Evolutionary conservation across 805 yeast genomes (phyloP), one percentile per base, ranked within the genome.

Genomic region (Lachancea sp.): DNA sequence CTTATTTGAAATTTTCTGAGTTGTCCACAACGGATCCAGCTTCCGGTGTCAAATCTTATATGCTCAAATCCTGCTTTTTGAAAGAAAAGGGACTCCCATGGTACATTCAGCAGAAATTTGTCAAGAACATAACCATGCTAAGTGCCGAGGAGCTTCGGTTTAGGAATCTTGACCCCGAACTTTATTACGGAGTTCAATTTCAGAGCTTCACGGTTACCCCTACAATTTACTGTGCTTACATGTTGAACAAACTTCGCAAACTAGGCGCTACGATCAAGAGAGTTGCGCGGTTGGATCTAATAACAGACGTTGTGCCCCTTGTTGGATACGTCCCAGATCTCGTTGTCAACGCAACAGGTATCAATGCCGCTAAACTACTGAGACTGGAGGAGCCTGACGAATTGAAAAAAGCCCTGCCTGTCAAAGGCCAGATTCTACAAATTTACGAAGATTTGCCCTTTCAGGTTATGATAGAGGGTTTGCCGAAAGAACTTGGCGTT

Each of bases 171-270:
- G 70, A 73, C 17, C 70, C 68, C 5, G 42, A 44, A 1, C 63
- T 59, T 0, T 51, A 60, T 17, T 63, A 53, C 1, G 87, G 85
- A 1, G 68, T 56, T 49, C 63, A 65, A 38, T 81, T 64, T 54
- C 73, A 72, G 33, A 74, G 85, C 0, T 73, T 81, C 35, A 78
- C 82, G 15, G 72, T 83, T 32, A 71, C 85, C 2, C 78, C 81
- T 2, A 73, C 78, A 1, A 68, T 73, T 20, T 83, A 83, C 55
- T 63, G 82, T 37, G 60, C 73, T 27, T 83, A 69, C 57, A 63
- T 83, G 34, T 61, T 75, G 27, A 69, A 71, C 38, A 69, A 72
- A 52, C 66, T 78, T 35, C 56, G 66, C 27, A 63, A 58, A 19
- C 53, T 66, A 6, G 85, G 85, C 2, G 78, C 79, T 33, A 54